Evolutionary conservation across 768 basidiomycete genomes (phyloP).

Genomic region (Lyophyllum shimeji): DNA sequence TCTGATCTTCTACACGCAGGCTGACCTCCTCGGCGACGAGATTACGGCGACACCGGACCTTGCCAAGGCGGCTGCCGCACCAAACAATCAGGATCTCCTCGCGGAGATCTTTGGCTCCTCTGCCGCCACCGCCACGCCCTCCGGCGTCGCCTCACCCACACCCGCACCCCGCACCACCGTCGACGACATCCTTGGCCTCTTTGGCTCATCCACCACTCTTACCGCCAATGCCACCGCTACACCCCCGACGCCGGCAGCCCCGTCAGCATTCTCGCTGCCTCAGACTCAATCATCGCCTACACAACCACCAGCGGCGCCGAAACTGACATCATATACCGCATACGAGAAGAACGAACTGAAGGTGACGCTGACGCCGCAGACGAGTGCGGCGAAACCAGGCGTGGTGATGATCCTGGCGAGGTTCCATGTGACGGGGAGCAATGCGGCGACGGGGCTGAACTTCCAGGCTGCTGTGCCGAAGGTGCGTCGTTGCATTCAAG

Average conservation of each 20-base stretch:
- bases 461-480: constrained; percentile 99
- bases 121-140: constrained; percentile 35
- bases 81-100: constrained; percentile 82
- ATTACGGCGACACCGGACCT: constrained; percentile 38
- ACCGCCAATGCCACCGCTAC: constrained; percentile 22
- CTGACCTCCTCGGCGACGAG: constrained; percentile 85
- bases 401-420: constrained; percentile 87
- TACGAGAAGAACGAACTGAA: constrained; percentile 91
- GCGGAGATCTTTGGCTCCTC: constrained; percentile 86
- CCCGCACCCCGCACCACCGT: constrained; percentile 60
- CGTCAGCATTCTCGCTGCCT: constrained; percentile 36
- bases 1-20: constrained; percentile 30
- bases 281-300: constrained; percentile 36
- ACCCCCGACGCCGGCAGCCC: constrained; percentile 14
- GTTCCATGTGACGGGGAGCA: constrained; percentile 69
- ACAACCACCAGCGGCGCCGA: constrained; percentile 38
- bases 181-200: constrained; percentile 91
- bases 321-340: constrained; percentile 73
- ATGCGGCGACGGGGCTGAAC: constrained; percentile 61
- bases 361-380: constrained; percentile 88
- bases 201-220: constrained; percentile 46
- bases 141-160: constrained; percentile 38
- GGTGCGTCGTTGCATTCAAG: constrained; percentile 37
- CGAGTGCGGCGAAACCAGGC: constrained; percentile 77
- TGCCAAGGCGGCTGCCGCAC: constrained; percentile 41